Evolutionary conservation across 148 eudicot genomes (phyloP).

Genomic region (Rheum nobile): DNA sequence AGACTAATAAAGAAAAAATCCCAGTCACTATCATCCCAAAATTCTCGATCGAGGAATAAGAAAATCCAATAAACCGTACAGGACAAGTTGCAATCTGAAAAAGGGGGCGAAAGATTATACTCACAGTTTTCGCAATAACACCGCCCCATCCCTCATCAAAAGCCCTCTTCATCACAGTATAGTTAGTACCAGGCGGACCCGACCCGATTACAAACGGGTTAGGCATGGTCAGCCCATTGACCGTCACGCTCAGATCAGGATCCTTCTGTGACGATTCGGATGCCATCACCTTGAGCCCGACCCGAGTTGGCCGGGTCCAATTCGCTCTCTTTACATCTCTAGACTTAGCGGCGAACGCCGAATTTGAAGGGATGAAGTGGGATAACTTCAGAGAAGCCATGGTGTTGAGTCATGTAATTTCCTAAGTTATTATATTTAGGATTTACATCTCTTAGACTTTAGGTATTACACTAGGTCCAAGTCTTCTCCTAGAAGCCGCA

Average conservation of each 20-base stretch:
- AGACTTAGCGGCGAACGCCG: not conserved
- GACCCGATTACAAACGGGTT: conserved; percentile 99
- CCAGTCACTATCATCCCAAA: not conserved
- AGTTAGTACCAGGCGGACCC: conserved; percentile 99
- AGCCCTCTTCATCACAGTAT: conserved; percentile 90
- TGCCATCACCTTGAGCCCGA: conserved; percentile 36
- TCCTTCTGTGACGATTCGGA: conserved; percentile 19
- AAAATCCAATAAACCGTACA: not conserved
- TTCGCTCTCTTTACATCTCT: not conserved
- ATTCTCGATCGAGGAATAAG: not conserved
- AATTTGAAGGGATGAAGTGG: not conserved
- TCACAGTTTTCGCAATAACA: conserved; percentile 92
- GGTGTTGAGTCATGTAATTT: no score
- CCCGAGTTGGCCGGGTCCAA: conserved; percentile 22
- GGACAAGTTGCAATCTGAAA: not conserved
- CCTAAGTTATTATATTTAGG: no score
- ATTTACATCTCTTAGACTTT: no score
- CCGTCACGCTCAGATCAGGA: conserved; percentile 83
- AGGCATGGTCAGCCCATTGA: conserved; percentile 89
- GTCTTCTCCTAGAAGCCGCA: no score
- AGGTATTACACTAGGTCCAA: no score
- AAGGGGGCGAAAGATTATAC: not conserved
- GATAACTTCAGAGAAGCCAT: conserved; percentile 6
- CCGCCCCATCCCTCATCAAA: conserved; percentile 99
- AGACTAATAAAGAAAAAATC: not conserved